These are phyloP conservation scores for Botryotinia globosa DNA, from an alignment of 2,329 filamentous ascomycete genomes.

Conservation along the genomic window DNA sequence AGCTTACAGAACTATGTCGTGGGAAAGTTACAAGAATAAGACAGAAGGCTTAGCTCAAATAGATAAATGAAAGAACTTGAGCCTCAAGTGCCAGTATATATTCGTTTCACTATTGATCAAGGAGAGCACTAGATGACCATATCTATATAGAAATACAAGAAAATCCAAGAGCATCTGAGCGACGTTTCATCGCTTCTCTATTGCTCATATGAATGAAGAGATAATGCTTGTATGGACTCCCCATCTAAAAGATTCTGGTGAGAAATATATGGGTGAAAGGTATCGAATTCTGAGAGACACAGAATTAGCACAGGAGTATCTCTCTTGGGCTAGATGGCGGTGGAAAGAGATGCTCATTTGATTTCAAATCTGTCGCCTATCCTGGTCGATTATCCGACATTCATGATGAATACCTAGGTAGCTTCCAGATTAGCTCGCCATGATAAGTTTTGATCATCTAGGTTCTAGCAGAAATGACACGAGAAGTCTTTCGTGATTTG, in stretches of 20 bases:
- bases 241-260: background rate
- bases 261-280: background rate
- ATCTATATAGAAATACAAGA: background rate
- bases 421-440: too few species aligned
- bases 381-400: too few species aligned
- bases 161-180: fast-evolving
- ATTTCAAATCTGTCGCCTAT: too few species aligned
- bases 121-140: background rate
- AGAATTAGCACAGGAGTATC: fast-evolving
- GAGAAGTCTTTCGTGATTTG: too few species aligned
- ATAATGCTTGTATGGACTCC: fast-evolving
- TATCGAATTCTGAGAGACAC: background rate
- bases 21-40: background rate
- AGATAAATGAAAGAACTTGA: background rate
- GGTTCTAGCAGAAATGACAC: too few species aligned
- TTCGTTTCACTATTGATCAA: background rate
- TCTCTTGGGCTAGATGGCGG: too few species aligned
- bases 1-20: fast-evolving
- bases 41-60: background rate
- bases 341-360: too few species aligned
- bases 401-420: too few species aligned
- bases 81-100: background rate
- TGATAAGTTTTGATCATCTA: too few species aligned
- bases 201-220: background rate
- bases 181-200: background rate